Evolutionary conservation across 2,329 filamentous ascomycete species (phyloP).

Genomic region (Neopestalotiopsis sp.): DNA sequence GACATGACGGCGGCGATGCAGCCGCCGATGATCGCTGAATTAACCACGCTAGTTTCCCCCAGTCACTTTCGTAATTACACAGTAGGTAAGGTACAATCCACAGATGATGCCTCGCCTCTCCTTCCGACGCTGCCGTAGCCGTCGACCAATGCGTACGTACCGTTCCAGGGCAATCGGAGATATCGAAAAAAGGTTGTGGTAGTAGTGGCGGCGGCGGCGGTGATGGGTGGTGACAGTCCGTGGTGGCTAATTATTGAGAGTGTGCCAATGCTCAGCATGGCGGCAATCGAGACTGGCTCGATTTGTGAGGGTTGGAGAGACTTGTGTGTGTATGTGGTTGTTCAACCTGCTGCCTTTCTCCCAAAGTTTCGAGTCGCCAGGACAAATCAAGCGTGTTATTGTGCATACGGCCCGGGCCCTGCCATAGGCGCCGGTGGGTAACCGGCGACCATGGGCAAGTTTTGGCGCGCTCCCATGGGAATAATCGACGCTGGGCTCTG

Average conservation of each 20-base stretch:
- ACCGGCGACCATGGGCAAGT: conserved; percentile 42
- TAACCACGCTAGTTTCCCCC: neutral
- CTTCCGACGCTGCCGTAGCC: neutral
- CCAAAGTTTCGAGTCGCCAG: neutral
- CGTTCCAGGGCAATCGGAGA: neutral
- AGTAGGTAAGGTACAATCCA: neutral
- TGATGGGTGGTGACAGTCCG: neutral
- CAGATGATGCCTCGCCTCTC: neutral
- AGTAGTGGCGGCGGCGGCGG: neutral
- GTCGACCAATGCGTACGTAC: neutral
- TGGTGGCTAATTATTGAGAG: neutral
- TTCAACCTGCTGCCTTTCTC: neutral
- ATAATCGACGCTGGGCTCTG: conserved; percentile 44
- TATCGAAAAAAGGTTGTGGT: neutral
- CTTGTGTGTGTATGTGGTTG: too few species aligned
- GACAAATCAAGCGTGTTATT: conserved; percentile 23
- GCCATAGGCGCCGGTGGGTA: conserved; percentile 42
- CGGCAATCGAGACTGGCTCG: conserved; percentile 19
- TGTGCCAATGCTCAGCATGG: conserved; percentile 19
- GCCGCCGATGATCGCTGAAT: neutral
- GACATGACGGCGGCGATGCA: neutral
- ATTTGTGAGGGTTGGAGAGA: neutral
- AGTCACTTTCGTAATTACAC: neutral
- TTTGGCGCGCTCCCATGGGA: conserved; percentile 35
- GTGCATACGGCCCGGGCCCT: conserved; percentile 39